A percentile compares a stretch with the other conserved stretches of the same genome.
phyloP scores from a whole-genome alignment of 2,329 filamentous ascomycete genomes.

The Aschersonia sp. region DNA sequence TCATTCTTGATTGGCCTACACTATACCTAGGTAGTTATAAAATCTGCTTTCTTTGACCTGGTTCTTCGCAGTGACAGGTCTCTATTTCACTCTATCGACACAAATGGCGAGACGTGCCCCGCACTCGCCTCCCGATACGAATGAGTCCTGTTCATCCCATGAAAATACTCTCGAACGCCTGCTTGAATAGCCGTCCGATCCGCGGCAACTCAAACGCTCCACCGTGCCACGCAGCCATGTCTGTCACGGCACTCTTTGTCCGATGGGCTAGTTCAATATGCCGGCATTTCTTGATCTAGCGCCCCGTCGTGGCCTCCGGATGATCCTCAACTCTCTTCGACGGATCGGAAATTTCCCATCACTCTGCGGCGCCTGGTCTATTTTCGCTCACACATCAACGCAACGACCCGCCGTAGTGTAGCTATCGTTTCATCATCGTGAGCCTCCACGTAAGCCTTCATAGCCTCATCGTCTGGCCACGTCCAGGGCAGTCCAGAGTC shows the following conservation, averaged over 20 bases:
- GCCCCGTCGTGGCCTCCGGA: too few species aligned
- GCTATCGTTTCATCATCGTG: conserved; percentile 10
- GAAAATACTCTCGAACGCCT: too few species aligned
- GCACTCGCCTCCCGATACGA: too few species aligned
- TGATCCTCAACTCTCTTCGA: too few species aligned
- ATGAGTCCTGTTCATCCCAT: too few species aligned
- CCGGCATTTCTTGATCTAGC: too few species aligned
- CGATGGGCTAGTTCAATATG: too few species aligned
- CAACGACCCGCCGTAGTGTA: conserved; percentile 12
- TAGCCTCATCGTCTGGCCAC: conserved; percentile 24
- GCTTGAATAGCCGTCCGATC: not conserved
- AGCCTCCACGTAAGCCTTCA: conserved; percentile 16
- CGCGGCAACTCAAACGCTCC: not conserved
- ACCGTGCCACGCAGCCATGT: too few species aligned
- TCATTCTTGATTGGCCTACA: not conserved
- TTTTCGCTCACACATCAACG: conserved; percentile 6
- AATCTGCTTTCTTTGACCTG: not conserved
- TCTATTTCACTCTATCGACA: too few species aligned
- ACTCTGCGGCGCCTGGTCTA: not conserved
- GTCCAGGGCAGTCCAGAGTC: conserved; percentile 12
- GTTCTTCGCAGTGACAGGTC: not conserved
- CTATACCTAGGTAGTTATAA: not conserved
- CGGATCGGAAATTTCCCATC: not conserved
- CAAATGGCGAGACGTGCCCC: too few species aligned
- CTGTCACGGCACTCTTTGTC: too few species aligned